A percentile compares a stretch with the other conserved stretches of the same genome.
Evolutionary conservation across 208 protist species (phyloP).

Genomic region (Leishmania aethiopica): DNA sequence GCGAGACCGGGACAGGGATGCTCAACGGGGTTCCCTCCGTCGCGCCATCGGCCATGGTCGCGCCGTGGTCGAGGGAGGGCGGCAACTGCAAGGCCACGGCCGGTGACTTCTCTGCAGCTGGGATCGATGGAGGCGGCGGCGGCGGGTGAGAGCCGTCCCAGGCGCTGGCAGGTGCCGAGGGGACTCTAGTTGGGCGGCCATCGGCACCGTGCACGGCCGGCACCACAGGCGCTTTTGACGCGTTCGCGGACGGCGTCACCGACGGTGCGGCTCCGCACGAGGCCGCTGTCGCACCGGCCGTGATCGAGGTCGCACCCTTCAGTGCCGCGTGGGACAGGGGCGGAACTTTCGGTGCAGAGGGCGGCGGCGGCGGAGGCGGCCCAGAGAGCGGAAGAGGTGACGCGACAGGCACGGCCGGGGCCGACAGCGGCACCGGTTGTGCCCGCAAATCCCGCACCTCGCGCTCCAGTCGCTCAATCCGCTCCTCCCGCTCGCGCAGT

Average conservation of each 20-base stretch:
- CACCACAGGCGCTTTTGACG: constrained; percentile 2
- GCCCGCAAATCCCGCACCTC: constrained; percentile 54
- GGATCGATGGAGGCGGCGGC: not conserved
- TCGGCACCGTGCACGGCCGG: not conserved
- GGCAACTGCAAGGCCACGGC: constrained; percentile 11
- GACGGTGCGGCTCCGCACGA: not conserved
- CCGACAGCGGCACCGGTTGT: not conserved
- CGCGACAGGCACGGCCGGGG: not conserved
- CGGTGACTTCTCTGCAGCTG: not conserved
- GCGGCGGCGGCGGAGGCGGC: not conserved
- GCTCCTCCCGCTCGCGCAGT: constrained; percentile 44
- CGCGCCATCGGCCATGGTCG: not conserved
- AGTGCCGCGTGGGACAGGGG: not conserved
- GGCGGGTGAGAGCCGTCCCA: not conserved
- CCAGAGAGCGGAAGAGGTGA: not conserved
- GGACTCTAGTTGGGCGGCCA: not conserved
- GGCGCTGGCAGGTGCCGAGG: not conserved
- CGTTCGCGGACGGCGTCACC: not conserved
- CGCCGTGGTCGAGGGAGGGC: constrained; percentile 19
- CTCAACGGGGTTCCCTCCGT: constrained; percentile 34
- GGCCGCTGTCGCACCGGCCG: not conserved
- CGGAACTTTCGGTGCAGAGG: not conserved
- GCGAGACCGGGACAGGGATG: constrained; percentile 43
- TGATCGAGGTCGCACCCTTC: not conserved
- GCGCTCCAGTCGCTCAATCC: constrained; percentile 43